Percentiles rank a stretch among this genome's conserved stretches.
Conservation (phyloP, 495 filamentous ascomycete species). For the Trichocladium uniseriatum region DNA sequence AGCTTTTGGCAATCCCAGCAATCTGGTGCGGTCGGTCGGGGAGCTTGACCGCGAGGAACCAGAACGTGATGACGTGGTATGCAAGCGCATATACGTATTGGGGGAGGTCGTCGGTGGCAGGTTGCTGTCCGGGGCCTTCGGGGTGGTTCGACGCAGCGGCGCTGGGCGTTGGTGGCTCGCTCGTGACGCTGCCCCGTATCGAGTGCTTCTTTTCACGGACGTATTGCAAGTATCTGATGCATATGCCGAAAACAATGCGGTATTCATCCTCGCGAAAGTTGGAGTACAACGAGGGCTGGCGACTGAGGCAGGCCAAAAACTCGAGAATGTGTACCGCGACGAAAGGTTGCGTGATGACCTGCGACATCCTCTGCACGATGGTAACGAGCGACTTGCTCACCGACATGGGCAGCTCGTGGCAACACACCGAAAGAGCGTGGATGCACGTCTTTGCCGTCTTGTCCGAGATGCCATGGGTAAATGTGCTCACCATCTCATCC, state of each 20-base stretch:
- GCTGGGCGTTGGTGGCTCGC: constrained; percentile 28
- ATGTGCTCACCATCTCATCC: constrained; percentile 78
- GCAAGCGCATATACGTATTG: constrained; percentile 89
- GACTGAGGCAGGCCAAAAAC: constrained; percentile 77
- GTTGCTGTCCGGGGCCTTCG: constrained; percentile 24
- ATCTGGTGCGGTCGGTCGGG: constrained; percentile 75
- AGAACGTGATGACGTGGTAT: constrained; percentile 92
- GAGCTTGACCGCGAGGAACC: constrained; percentile 84
- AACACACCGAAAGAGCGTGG: constrained; percentile 86
- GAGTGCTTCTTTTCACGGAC: constrained; percentile 43
- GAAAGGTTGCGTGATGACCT: constrained; percentile 85
- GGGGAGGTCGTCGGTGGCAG: constrained; percentile 54
- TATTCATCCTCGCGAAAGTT: constrained; percentile 85
- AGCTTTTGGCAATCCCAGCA: constrained; percentile 82
- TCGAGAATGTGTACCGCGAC: constrained; percentile 92
- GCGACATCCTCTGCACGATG: constrained; percentile 85
- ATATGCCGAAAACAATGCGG: constrained; percentile 87
- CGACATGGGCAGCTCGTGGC: constrained; percentile 79
- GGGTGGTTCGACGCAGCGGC: constrained; percentile 16
- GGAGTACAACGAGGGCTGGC: constrained; percentile 72
- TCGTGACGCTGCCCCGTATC: constrained; percentile 23
- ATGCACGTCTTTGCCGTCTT: constrained; percentile 84
- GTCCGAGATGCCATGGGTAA: constrained; percentile 75
- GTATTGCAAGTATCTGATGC: constrained; percentile 79
- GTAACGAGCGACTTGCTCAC: constrained; percentile 70